A percentile compares a stretch with the other conserved stretches of the same genome.
These are phyloP conservation scores for Penicillium polonicum DNA, from an alignment of 2,329 filamentous ascomycete genomes.

Conservation along the genomic window DNA sequence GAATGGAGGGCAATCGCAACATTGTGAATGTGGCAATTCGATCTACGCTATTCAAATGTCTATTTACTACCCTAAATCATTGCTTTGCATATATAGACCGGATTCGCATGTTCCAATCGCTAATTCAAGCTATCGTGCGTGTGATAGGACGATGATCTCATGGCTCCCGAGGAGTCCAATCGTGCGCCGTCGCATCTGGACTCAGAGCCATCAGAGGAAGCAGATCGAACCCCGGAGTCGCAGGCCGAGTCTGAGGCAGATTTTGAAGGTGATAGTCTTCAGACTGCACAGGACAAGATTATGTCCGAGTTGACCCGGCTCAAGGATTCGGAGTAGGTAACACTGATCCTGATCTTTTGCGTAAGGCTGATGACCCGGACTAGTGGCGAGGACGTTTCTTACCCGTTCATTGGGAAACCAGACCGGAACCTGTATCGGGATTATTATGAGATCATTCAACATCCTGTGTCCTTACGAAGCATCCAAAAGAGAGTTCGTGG, in stretches of 20 bases:
- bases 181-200: constrained; percentile 18
- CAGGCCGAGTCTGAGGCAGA: constrained; percentile 54
- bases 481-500: constrained; percentile 76
- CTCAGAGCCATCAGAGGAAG: constrained; percentile 29
- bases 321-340: constrained; percentile 42
- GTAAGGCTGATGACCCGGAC: constrained; percentile 17
- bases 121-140: not conserved
- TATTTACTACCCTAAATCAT: not conserved
- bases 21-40: not conserved
- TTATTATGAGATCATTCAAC: constrained; percentile 80
- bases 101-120: not conserved
- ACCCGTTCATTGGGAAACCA: constrained; percentile 76
- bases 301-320: constrained; percentile 61
- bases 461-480: constrained; percentile 74
- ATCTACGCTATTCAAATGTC: not conserved
- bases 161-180: constrained; percentile 24
- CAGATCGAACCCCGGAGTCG: constrained; percentile 8
- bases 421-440: constrained; percentile 69
- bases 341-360: constrained; percentile 6
- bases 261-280: constrained; percentile 73
- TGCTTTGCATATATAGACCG: not conserved
- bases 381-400: constrained; percentile 66
- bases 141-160: constrained; percentile 20
- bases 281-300: constrained; percentile 83
- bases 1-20: not conserved